phyloP scores from a whole-genome alignment of 495 filamentous ascomycete genomes.

The Sabuloglossum arenarium region DNA sequence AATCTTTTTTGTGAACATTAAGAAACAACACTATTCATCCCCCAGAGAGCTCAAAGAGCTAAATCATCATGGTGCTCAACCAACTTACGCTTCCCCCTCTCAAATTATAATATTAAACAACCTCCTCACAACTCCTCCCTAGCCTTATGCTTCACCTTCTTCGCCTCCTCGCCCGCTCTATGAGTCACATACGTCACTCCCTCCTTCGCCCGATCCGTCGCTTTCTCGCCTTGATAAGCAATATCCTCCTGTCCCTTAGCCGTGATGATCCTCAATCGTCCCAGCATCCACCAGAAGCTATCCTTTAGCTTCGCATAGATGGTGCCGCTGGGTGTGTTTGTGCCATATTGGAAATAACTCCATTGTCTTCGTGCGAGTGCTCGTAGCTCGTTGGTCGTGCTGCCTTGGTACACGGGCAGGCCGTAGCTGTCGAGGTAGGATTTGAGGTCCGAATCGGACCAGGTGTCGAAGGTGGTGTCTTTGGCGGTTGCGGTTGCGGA shows the following conservation, averaged over 20 bases:
- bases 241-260: conserved; percentile 40
- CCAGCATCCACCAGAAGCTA: conserved; percentile 35
- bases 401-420: conserved; percentile 6
- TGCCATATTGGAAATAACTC: conserved; percentile 62
- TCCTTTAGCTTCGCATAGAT: conserved; percentile 42
- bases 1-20: too few relatives aligned
- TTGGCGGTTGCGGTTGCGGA: conserved; percentile 48
- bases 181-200: conserved; percentile 12
- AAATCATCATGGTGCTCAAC: too few relatives aligned
- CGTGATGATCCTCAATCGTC: conserved; percentile 36
- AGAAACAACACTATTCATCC: too few relatives aligned
- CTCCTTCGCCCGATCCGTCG: conserved; percentile 21
- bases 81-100: too few relatives aligned
- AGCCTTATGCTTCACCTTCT: conserved; percentile 13
- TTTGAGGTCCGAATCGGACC: conserved; percentile 37
- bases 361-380: conserved; percentile 49
- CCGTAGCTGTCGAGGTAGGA: conserved; percentile 7
- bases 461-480: conserved; percentile 51
- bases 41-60: too few relatives aligned
- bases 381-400: conserved; percentile 34
- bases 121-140: conserved; percentile 18
- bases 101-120: too few relatives aligned
- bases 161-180: conserved; percentile 13
- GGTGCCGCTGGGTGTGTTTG: conserved; percentile 39
- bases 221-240: conserved; percentile 25